Conservation (phyloP, 306 rosid species). For the Gillenia trifoliata region DNA sequence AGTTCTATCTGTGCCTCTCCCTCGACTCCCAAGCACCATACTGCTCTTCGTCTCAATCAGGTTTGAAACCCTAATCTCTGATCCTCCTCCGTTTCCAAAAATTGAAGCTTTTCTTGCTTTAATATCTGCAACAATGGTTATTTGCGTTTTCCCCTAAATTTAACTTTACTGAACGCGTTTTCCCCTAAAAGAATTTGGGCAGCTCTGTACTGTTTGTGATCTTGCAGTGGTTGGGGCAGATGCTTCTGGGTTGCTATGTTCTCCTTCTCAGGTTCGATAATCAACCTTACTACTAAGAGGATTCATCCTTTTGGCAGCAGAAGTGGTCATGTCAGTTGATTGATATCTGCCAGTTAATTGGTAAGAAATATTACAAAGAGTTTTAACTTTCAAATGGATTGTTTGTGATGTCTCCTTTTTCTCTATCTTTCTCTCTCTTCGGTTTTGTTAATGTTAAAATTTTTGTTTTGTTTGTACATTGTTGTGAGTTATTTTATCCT, state of each 20-base stretch:
- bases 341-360: constrained; percentile 13
- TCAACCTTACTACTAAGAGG: constrained; percentile 24
- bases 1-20: too few relatives aligned
- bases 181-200: constrained; percentile 70
- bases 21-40: too few relatives aligned
- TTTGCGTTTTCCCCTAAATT: too few relatives aligned
- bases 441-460: too few relatives aligned
- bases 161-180: too few relatives aligned
- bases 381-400: constrained; percentile 17
- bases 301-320: constrained; percentile 35
- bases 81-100: too few relatives aligned
- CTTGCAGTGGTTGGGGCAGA: constrained; percentile 79
- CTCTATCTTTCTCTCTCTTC: too few relatives aligned
- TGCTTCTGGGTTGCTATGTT: constrained; percentile 87
- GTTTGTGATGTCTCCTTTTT: constrained; percentile 7
- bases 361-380: constrained; percentile 23
- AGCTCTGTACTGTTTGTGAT: constrained; percentile 74
- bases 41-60: too few relatives aligned
- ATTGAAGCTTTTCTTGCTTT: too few relatives aligned
- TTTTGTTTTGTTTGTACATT: background rate
- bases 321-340: constrained; percentile 6
- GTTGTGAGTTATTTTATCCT: background rate
- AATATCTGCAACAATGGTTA: too few relatives aligned
- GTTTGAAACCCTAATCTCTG: too few relatives aligned
- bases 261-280: constrained; percentile 78